Conservation (phyloP, 352 stramenopile genomes). For the Globisporangium nunn region DNA sequence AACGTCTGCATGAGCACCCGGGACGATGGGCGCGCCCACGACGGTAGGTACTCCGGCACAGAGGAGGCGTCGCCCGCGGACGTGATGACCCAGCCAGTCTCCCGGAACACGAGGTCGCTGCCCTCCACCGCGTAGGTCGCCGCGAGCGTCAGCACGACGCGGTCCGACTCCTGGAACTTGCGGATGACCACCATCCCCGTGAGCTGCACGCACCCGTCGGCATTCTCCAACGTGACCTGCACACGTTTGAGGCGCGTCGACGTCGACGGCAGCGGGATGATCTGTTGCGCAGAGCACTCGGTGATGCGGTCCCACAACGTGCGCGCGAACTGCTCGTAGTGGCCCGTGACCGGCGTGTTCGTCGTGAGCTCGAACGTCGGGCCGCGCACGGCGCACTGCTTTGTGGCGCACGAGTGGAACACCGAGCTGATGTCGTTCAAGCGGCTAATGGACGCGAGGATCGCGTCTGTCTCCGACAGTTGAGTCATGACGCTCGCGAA, state of each 20-base stretch:
- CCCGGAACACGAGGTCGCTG: background rate
- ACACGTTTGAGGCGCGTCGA: background rate
- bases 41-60: background rate
- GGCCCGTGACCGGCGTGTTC: background rate
- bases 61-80: background rate
- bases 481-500: background rate
- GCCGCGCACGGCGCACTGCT: slow-evolving; percentile 1
- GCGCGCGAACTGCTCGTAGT: background rate
- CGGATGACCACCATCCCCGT: slow-evolving; percentile 1
- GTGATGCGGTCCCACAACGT: slow-evolving; percentile 4
- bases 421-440: background rate
- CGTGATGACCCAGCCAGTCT: background rate
- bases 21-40: background rate
- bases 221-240: background rate
- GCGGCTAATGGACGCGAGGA: background rate
- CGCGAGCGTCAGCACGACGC: background rate
- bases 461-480: slow-evolving; percentile 1
- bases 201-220: background rate
- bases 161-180: slow-evolving; percentile 1
- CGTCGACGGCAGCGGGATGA: background rate
- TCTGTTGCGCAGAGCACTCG: background rate
- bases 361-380: slow-evolving; percentile 6
- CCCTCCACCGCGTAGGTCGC: background rate
- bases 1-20: slow-evolving; percentile 2
- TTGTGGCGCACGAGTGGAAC: slow-evolving; percentile 1